Percentiles rank a stretch among this genome's conserved stretches.
These are phyloP conservation scores for Penicillium soppii DNA, from an alignment of 495 filamentous ascomycete species.

Conservation along the genomic window DNA sequence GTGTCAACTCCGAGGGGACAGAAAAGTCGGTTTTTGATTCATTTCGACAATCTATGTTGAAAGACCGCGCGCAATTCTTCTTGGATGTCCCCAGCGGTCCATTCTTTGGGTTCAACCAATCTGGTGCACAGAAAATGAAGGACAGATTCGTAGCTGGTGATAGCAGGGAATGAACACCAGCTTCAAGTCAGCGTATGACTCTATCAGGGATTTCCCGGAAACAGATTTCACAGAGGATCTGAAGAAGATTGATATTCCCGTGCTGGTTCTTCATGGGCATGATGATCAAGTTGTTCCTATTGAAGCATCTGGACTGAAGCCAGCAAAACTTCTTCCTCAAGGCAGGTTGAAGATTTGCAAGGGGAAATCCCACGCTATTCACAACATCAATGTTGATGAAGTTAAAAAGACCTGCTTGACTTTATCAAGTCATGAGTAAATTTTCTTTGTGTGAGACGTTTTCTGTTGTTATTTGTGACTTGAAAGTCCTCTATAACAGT, in stretches of 20 bases:
- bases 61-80: constrained; percentile 41
- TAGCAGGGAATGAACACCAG: constrained; percentile 40
- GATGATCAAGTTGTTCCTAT: constrained; percentile 42
- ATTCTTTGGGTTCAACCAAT: constrained; percentile 45
- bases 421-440: constrained; percentile 19
- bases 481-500: no score
- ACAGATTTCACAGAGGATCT: constrained; percentile 42
- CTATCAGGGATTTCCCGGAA: constrained; percentile 38
- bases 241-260: constrained; percentile 38
- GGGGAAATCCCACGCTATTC: constrained; percentile 38
- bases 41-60: constrained; percentile 32
- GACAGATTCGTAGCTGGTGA: constrained; percentile 41
- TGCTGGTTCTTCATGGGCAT: constrained; percentile 38
- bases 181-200: constrained; percentile 38
- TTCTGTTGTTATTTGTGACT: no score
- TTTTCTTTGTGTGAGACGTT: no score
- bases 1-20: constrained; percentile 29
- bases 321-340: constrained; percentile 34
- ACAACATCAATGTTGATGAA: constrained; percentile 33
- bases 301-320: constrained; percentile 23
- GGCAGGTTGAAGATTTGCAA: constrained; percentile 38
- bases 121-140: constrained; percentile 32
- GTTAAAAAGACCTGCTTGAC: constrained; percentile 37
- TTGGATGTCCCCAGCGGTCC: constrained; percentile 39
- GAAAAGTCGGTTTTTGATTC: constrained; percentile 36